Base-by-base conservation (phyloP, 1,284 basidiomycete genomes). In the Tilletia horrida region DNA sequence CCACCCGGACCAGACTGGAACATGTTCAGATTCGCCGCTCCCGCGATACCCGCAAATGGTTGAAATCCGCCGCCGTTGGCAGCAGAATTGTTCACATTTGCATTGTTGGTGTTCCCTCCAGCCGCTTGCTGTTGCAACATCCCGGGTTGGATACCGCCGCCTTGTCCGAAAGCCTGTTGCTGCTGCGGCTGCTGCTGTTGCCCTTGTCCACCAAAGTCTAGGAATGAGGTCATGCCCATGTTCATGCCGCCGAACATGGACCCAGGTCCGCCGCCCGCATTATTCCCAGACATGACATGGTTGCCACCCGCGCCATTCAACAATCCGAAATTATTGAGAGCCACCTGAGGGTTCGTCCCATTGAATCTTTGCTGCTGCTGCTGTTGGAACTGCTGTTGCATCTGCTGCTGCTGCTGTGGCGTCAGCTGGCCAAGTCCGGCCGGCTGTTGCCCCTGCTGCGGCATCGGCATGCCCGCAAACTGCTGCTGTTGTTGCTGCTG, bases 381-480 rank as follows among this genome's bases (percentile, higher is more conserved):
- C 16, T 57, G 52, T 57, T 29, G 23, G 25, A 27, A 57, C 18
- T 57, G 52, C 45, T 48, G 45, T 48, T 48, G 45, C 45, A n/a
- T 18, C 52, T 57, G 52, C 18, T 59, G 27, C 31, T 59, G 55
- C 31, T 59, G 55, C 55, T 59, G 55, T 14, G 27, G 55, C 27
- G 55, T 21, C 0, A 59, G 27, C 29, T n/a, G 16, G 11, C 35
- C 35, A 40, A 40, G 35, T 11, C 35, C 35, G 35, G 35, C 6
- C 16, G 4, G 45, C 35, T 40, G 35, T 40, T 40, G 35, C 35
- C 11, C 6, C 11, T 40, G 35, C 35, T 40, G 35, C 35, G 4
- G 35, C 35, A 40, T 40, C 35, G 35, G 35, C 35, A 40, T 40
- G 35, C 35, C 35, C 35, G 35, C 4, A 11, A 6, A 40, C 11